phyloP scores from a whole-genome alignment of 2,329 filamentous ascomycete genomes.

The Thelonectria olida region DNA sequence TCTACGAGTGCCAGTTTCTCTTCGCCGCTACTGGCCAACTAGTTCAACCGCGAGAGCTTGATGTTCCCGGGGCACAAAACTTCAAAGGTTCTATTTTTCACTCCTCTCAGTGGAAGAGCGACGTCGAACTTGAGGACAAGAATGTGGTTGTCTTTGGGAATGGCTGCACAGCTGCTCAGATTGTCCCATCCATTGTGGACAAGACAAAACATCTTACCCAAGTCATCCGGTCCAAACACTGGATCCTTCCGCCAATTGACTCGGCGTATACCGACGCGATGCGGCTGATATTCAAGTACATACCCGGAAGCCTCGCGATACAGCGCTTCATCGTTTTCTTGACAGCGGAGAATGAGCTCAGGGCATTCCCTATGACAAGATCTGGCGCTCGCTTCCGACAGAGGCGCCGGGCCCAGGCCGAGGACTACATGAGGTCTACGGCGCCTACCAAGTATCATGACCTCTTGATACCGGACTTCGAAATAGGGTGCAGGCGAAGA shows the following conservation, averaged over 20 bases:
- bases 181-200: slow-evolving; percentile 56
- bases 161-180: slow-evolving; percentile 64
- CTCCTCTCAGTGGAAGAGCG: slow-evolving; percentile 63
- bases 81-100: slow-evolving; percentile 65
- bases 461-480: slow-evolving; percentile 69
- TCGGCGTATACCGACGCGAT: slow-evolving; percentile 23
- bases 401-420: slow-evolving; percentile 48
- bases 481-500: slow-evolving; percentile 71
- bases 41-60: slow-evolving; percentile 44
- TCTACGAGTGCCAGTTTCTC: slow-evolving; percentile 53
- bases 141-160: slow-evolving; percentile 63
- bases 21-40: slow-evolving; percentile 49
- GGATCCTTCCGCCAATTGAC: slow-evolving; percentile 49
- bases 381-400: slow-evolving; percentile 46
- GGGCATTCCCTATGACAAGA: slow-evolving; percentile 52
- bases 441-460: slow-evolving; percentile 70
- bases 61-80: slow-evolving; percentile 58
- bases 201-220: slow-evolving; percentile 50
- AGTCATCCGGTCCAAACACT: slow-evolving; percentile 53
- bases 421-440: slow-evolving; percentile 51
- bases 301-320: slow-evolving; percentile 57
- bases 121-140: slow-evolving; percentile 57
- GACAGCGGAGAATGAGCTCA: slow-evolving; percentile 44
- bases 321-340: slow-evolving; percentile 54
- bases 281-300: slow-evolving; percentile 49